Evolutionary conservation across 192 early-diverging fungal genomes (phyloP).

Genomic region (Podochytrium sp.): DNA sequence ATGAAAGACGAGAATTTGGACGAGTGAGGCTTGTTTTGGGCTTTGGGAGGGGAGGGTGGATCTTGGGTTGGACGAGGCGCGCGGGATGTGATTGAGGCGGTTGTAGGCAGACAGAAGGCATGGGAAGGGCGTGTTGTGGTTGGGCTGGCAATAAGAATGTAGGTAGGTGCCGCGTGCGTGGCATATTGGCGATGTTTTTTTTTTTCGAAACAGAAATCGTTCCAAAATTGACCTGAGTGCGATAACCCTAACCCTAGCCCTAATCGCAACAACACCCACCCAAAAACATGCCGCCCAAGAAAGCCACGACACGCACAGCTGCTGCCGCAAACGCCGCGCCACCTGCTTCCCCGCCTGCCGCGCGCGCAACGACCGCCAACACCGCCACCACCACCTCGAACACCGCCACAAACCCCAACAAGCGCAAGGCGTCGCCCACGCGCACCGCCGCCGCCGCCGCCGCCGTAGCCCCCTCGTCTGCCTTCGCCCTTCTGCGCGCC

Average conservation of each 20-base stretch:
- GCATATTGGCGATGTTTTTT: background rate
- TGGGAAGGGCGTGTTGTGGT: too few species aligned
- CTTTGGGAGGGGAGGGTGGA: too few species aligned
- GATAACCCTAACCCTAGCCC: background rate
- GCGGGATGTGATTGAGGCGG: too few species aligned
- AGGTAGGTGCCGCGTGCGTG: too few species aligned
- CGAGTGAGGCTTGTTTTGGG: too few species aligned
- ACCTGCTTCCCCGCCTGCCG: background rate
- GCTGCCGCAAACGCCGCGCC: background rate
- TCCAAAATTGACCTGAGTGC: too few species aligned
- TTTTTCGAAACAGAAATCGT: background rate
- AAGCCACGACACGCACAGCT: background rate
- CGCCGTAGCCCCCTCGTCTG: background rate
- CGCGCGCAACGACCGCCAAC: background rate
- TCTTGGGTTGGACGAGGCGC: too few species aligned
- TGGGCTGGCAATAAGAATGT: too few species aligned
- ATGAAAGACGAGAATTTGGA: too few species aligned
- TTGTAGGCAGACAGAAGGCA: too few species aligned
- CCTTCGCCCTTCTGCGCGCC: background rate
- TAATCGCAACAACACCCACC: background rate
- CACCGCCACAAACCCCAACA: background rate
- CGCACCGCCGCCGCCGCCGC: background rate
- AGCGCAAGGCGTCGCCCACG: background rate
- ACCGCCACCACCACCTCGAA: background rate
- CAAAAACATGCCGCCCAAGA: background rate